Conservation (phyloP, 2,329 filamentous ascomycete genomes). For the Botrytis medusae region DNA sequence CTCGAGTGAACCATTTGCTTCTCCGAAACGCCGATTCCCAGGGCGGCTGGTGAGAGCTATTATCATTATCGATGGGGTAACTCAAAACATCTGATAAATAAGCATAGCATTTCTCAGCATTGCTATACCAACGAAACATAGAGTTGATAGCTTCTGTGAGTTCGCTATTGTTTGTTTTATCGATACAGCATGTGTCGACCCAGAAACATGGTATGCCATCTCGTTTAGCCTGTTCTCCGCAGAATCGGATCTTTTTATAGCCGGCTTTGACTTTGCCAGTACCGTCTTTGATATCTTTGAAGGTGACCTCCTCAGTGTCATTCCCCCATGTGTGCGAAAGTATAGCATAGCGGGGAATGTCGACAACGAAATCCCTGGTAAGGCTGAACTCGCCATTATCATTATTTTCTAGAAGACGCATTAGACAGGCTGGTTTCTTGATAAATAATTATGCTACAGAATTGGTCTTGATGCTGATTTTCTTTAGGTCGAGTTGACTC, state of each 20-base stretch:
- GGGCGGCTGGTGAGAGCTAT: too few species aligned
- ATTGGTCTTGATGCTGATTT: too few species aligned
- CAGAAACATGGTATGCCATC: conserved; percentile 7
- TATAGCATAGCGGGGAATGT: background rate
- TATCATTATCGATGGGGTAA: background rate
- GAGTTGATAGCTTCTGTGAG: background rate
- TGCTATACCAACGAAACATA: background rate
- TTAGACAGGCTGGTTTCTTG: too few species aligned
- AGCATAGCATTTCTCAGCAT: background rate
- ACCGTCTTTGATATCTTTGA: background rate
- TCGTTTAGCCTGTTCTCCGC: background rate
- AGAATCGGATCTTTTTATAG: conserved; percentile 3
- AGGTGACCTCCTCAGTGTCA: background rate
- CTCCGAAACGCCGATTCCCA: background rate
- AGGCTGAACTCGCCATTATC: too few species aligned
- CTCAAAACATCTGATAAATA: background rate
- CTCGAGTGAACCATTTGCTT: background rate
- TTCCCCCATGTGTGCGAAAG: conserved; percentile 12
- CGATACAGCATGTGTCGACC: conserved; percentile 15
- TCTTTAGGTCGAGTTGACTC: too few species aligned
- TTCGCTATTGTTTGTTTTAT: background rate
- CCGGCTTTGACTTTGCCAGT: background rate
- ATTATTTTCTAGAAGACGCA: too few species aligned
- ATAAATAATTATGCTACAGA: too few species aligned
- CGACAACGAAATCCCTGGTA: too few species aligned